Evolutionary conservation across 1,284 basidiomycete genomes (phyloP).

Genomic region (Stygiomarasmius scandens): DNA sequence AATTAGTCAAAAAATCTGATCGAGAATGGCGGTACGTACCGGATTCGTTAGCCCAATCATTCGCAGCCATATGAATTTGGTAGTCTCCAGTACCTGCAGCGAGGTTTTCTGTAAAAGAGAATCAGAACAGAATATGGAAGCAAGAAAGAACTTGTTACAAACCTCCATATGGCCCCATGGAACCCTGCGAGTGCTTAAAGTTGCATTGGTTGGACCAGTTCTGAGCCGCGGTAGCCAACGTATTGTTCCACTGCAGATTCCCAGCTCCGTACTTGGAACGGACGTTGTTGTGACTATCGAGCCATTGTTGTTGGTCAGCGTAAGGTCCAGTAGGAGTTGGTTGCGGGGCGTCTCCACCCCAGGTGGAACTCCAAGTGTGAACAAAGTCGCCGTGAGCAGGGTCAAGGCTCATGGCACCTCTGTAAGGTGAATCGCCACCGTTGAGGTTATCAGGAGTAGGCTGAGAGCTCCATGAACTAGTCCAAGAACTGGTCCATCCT

Average conservation of each 20-base stretch:
- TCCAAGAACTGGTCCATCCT: too few species aligned
- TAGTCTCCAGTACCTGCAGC: constrained; percentile 50
- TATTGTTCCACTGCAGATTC: constrained; percentile 45
- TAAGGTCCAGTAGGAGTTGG: too few species aligned
- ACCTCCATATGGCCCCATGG: constrained; percentile 42
- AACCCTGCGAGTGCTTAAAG: constrained; percentile 45
- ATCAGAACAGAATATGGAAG: background rate
- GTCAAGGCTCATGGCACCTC: too few species aligned
- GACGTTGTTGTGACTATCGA: constrained; percentile 46
- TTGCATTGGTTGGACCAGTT: constrained; percentile 48
- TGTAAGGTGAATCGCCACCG: too few species aligned
- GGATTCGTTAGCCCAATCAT: constrained; percentile 48
- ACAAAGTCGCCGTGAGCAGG: too few species aligned
- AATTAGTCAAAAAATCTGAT: background rate
- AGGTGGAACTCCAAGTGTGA: too few species aligned
- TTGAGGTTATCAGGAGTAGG: too few species aligned
- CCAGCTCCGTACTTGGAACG: constrained; percentile 47
- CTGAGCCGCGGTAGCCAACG: constrained; percentile 43
- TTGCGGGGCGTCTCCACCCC: too few species aligned
- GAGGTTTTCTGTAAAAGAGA: constrained; percentile 43
- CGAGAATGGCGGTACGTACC: constrained; percentile 22
- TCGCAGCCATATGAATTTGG: constrained; percentile 37
- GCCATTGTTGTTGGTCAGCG: constrained; percentile 11
- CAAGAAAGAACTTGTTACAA: constrained; percentile 13
- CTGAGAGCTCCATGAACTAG: too few species aligned